Evolutionary conservation across 2,329 filamentous ascomycete species (phyloP).

Genomic region (Fusarium succisae): DNA sequence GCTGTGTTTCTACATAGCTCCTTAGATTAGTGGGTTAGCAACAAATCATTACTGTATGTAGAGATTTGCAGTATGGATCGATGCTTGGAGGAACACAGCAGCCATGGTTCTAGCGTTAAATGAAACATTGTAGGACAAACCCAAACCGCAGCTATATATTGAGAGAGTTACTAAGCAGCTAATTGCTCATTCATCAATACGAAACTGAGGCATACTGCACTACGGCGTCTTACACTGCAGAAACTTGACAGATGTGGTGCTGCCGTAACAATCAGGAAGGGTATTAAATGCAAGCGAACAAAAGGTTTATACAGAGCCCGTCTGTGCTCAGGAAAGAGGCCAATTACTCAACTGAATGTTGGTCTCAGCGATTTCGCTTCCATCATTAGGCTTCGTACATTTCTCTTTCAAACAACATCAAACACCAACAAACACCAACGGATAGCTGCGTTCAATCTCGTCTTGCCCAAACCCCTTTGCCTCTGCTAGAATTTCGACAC

Average conservation of each 20-base stretch:
- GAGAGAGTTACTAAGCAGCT: background rate
- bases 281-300: background rate
- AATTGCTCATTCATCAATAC: background rate
- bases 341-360: background rate
- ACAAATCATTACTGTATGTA: background rate
- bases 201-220: background rate
- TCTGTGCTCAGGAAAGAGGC: background rate
- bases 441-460: background rate
- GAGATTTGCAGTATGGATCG: background rate
- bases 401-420: background rate
- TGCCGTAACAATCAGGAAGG: background rate
- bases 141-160: background rate
- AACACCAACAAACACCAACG: background rate
- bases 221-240: background rate
- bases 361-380: background rate
- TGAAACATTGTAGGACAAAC: background rate
- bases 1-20: background rate
- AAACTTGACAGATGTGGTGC: background rate
- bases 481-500: background rate
- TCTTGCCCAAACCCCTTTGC: background rate
- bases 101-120: background rate
- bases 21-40: background rate
- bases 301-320: background rate
- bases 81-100: background rate
- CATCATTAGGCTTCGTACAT: background rate